Evolutionary conservation across 805 yeast species (phyloP), one percentile per base, ranked within the genome.

Genomic region (Candida silvatica): DNA sequence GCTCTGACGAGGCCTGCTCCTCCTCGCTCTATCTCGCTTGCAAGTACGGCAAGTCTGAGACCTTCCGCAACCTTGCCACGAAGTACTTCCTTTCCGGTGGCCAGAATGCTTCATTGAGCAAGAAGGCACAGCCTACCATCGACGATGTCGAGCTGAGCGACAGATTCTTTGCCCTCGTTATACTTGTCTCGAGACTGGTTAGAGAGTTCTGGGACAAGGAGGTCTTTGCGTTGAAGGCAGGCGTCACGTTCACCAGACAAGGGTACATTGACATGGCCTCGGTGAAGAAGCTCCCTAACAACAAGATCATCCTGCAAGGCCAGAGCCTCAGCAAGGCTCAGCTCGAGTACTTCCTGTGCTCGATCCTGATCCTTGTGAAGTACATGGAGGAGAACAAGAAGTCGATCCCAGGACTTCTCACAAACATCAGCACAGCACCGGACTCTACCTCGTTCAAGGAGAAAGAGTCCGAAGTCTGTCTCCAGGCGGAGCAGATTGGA

Each of bases 401-500:
- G 42, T 61, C 59, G 14, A 75, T 76, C 36, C 80, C 78, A 12
- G 80, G 83, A 1, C 63, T 74, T 37, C 65, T 71, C 31, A 32
- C 29, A 12, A 72, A 79, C n/a, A 74, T 79, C 22, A 64, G 61
- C 36, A 70, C 68, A 44, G 67, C 70, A 33, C 61, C 70, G 17
- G 75, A 69, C 40, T 66, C 72, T 3, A 50, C 61, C 8, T 62
- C 61, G 14, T 43, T 43, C 40, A 63, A 65, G 39, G 74, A 68
- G 33, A 57, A 55, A 29, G 58, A 56, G 29, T 37, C 62, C 29
- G 90, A 82, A 44, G 75, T 81, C 29, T 79, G 87, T 29, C 63
- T 75, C 37, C 88, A 92, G 57, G 95, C 95, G 1, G 98, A 92
- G 54, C 87, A 85, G 48, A 77, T 86, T 48, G 95, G 95, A 5